Evolutionary conservation across 495 filamentous ascomycete species (phyloP), one percentile per base, ranked within the genome.

Genomic region (Penicillium pulvis): DNA sequence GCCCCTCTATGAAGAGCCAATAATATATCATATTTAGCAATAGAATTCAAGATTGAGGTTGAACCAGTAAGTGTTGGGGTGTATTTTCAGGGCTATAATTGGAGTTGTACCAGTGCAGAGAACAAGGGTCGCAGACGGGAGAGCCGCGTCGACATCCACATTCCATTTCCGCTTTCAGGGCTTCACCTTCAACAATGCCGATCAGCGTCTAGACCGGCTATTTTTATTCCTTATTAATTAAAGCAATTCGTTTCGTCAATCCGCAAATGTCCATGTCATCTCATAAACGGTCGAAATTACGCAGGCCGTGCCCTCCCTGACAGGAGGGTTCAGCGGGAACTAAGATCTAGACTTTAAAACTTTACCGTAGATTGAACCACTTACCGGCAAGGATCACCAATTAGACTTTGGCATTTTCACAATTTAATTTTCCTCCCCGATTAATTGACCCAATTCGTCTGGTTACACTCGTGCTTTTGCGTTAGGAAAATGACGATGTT

Each of bases 381-480:
- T 58, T 50, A 55, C 60, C 59, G 64, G 45, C 58, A 61, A 67
- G 8, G 4, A 42, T 4, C 24, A 36, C 52, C 43, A 56, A 42
- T 17, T 53, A 59, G 58, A 36, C 55, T 63, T 51, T 55, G 52
- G 24, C 3, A 43, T 45, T 16, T 53, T 31, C 35, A 44, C 20
- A 42, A 23, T 36, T 23, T 58, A 43, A 28, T 28, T 31, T 14
- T n/a, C 8, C 20, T 11, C 31, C 33, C 16, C 35, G 3, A 51
- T 23, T 23, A 23, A n/a, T 10, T 51, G 26, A 19, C 31, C 54
- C 56, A 17, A 60, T 65, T 62, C 65, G 62, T 60, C 51, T 31
- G 54, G 67, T 68, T 66, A 64, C 65, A 68, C 55, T 62, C 57
- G 57, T 49, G 55, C 50, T 65, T 61, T 30, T 49, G 50, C 53